A percentile compares a stretch with the other conserved stretches of the same genome.
phyloP scores from a whole-genome alignment of 2,329 filamentous ascomycete species.

The Trichophaea hybrida region DNA sequence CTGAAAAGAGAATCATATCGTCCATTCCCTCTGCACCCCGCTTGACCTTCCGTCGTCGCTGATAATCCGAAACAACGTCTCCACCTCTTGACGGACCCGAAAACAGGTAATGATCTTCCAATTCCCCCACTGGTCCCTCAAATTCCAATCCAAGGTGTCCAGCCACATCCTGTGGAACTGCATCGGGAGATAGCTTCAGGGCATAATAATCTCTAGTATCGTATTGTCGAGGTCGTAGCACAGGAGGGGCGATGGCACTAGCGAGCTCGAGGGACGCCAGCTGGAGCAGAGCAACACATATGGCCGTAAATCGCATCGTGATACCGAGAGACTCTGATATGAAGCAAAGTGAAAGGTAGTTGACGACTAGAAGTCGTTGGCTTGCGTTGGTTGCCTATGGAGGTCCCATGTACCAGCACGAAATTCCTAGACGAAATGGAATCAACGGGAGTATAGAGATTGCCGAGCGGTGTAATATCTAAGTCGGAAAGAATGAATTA shows the following conservation, averaged over 20 bases:
- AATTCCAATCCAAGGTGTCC: conserved; percentile 58
- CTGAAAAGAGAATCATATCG: conserved; percentile 59
- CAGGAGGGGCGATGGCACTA: conserved; percentile 34
- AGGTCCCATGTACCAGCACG: no score
- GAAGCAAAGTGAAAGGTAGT: no score
- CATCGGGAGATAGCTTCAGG: conserved; percentile 57
- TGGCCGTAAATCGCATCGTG: conserved; percentile 16
- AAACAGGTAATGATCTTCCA: conserved; percentile 75
- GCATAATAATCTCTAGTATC: conserved; percentile 83
- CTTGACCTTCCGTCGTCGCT: conserved; percentile 45
- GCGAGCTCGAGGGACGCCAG: conserved; percentile 31
- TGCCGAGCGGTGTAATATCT: no score
- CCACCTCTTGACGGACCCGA: conserved; percentile 48
- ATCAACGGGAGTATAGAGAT: no score
- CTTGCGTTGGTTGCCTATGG: no score
- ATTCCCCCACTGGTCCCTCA: conserved; percentile 64
- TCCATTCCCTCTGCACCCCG: conserved; percentile 28
- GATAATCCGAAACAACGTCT: conserved; percentile 44
- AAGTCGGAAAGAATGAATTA: no score
- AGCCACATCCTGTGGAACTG: conserved; percentile 55
- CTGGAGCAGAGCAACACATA: conserved; percentile 32
- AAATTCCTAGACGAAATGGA: no score
- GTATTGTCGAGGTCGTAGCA: conserved; percentile 51
- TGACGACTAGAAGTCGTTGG: no score
- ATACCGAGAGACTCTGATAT: background rate